phyloP scores from a whole-genome alignment of 768 basidiomycete species.

The Symmetrospora coprosmae region DNA sequence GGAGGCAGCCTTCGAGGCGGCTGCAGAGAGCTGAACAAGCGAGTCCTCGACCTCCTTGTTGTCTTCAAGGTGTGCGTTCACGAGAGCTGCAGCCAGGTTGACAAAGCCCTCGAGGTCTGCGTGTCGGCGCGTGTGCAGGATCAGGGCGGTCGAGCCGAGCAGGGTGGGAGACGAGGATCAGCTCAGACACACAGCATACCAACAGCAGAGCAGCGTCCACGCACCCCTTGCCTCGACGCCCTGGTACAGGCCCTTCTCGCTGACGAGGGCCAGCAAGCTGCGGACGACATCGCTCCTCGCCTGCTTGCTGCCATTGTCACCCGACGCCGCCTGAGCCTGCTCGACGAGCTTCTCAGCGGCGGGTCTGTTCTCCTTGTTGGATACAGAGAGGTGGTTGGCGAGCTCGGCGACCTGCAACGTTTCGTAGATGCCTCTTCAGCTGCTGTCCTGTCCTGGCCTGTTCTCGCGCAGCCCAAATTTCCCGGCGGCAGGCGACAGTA shows the following conservation, averaged over 20 bases:
- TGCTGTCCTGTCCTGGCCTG: too few species aligned
- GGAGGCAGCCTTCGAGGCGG: neutral
- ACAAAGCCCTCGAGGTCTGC: slow-evolving; percentile 20
- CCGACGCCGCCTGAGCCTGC: slow-evolving; percentile 2
- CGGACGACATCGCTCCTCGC: slow-evolving; percentile 7
- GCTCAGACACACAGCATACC: neutral
- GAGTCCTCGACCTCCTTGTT: slow-evolving; percentile 1
- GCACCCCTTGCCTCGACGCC: slow-evolving; percentile 11
- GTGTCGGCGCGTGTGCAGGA: neutral
- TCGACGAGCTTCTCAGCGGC: neutral
- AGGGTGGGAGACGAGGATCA: too few species aligned
- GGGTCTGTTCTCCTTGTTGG: neutral
- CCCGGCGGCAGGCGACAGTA: too few species aligned
- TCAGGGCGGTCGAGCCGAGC: too few species aligned
- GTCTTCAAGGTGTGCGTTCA: neutral
- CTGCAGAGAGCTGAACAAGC: neutral
- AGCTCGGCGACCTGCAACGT: slow-evolving; percentile 10
- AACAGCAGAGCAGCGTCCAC: neutral
- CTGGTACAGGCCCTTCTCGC: slow-evolving; percentile 2
- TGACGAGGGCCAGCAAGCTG: neutral
- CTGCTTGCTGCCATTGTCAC: neutral
- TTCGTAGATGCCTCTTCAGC: too few species aligned
- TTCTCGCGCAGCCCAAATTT: too few species aligned
- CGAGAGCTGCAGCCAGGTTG: slow-evolving; percentile 2
- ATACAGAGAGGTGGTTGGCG: slow-evolving; percentile 9